Evolutionary conservation across 2,329 filamentous ascomycete species (phyloP), one percentile per base, ranked within the genome.

Genomic region (Harringtonia lauricola): DNA sequence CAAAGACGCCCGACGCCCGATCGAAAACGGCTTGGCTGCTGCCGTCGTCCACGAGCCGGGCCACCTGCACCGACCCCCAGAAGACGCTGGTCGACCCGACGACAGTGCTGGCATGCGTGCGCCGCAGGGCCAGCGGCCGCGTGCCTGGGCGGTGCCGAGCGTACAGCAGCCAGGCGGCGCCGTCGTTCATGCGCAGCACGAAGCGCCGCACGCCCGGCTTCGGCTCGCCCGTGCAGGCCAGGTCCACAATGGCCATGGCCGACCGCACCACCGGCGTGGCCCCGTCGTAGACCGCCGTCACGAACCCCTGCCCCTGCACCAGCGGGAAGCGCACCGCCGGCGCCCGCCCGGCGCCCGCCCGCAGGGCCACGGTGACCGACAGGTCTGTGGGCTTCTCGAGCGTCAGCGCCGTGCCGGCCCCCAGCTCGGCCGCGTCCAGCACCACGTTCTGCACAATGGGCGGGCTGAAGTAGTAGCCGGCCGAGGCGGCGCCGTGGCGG

Each of bases 221-320:
- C 15, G 41, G 29, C 4, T 21, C 39, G 4, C 19, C 39, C 7
- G 36, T 8, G 4, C 18, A 39, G 24, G 40, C 30, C 14, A 36
- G 35, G 14, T 38, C 28, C 37, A 41, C 10, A 15, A 52, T 42
- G 19, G 48, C 46, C 33, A 37, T 74, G 1, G 78, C 79, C 19
- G 81, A 83, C 52, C 89, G 79, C 36, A 96, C 71, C 4, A 81
- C 57, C 1, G 90, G 90, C 8, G 77, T 80, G 0, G 78, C 70
- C 26, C 79, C 77, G 43, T 70, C 71, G 61, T 89, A 96, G 17
- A 83, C 61, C 1, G 72, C 89, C 5, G 89, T 95, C 17, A 95
- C 69, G 54, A 88, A 94, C 0, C 78, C 82, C 79, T 94, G 92
- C 12, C 92, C 92, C 57, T 96, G 90, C 0, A 94, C 79, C 8